A percentile compares a stretch with the other conserved stretches of the same genome.
phyloP scores from a whole-genome alignment of 208 protist species.

The Crithidia thermophila region DNA sequence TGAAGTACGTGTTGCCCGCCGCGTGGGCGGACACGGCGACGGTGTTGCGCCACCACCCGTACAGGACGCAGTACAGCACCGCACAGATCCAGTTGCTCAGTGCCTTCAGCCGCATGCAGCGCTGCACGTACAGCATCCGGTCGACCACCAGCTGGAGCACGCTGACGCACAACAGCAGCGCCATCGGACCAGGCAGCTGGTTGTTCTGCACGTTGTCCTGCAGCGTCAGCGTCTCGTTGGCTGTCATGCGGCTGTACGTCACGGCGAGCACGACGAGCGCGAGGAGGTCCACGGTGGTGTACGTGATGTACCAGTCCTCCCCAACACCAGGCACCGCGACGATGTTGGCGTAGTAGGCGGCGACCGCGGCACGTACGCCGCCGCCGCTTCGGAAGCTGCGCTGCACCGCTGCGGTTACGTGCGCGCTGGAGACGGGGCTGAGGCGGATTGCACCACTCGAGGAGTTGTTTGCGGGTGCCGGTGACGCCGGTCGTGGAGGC shows the following conservation, averaged over 20 bases:
- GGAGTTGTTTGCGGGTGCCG: too few relatives aligned
- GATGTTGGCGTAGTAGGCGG: constrained; percentile 38
- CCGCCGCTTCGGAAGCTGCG: neutral
- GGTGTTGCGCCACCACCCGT: constrained; percentile 60
- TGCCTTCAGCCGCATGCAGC: constrained; percentile 52
- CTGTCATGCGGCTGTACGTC: constrained; percentile 56
- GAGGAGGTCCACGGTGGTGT: constrained; percentile 53
- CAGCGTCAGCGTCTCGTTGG: constrained; percentile 37
- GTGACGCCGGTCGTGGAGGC: neutral
- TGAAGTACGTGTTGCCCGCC: constrained; percentile 54
- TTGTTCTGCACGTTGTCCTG: constrained; percentile 76
- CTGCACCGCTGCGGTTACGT: too few relatives aligned
- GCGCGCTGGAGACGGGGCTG: too few relatives aligned
- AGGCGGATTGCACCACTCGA: too few relatives aligned
- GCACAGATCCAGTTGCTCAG: constrained; percentile 40
- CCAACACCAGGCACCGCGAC: constrained; percentile 47
- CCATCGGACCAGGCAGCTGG: constrained; percentile 69
- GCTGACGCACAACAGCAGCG: constrained; percentile 61
- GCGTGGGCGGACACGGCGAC: constrained; percentile 20
- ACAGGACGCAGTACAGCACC: constrained; percentile 47
- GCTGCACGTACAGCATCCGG: constrained; percentile 71
- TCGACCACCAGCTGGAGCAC: constrained; percentile 71
- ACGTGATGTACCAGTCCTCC: constrained; percentile 66
- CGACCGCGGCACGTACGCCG: neutral
- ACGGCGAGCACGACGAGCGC: constrained; percentile 56